Base-by-base conservation (phyloP, 2,329 filamentous ascomycete genomes). In the Talaromyces sp. region DNA sequence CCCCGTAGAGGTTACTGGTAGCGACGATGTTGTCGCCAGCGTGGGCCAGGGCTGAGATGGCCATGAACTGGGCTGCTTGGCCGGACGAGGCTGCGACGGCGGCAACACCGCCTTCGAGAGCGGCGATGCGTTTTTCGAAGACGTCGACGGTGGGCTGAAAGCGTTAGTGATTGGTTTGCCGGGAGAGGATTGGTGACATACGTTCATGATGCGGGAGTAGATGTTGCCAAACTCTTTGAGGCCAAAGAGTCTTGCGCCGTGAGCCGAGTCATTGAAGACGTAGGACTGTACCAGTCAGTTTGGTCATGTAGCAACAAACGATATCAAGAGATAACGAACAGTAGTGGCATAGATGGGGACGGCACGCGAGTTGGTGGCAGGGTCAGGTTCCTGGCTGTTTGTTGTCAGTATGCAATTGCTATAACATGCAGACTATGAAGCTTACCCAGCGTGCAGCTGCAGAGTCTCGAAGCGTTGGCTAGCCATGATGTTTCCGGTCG, bases 151-250 rank as follows among this genome's bases (percentile, higher is more conserved):
- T 98, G 2, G 94, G 93, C 89, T 92, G 70, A 64, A 62, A 19
- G 31, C 45, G 24, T 39, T 52, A 14, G 45, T 24, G 52, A 59
- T 56, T 3, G 3, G 14, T 35, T 13, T 22, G 31, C 13, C 6
- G 24, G 19, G 14, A 39, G n/a, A 4, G 16, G 19, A 7, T 33
- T 10, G n/a, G 33, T 8, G 57, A 79, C 86, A 75, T 74, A 92
- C 91, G 80, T 98, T 97, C 90, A 91, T 92, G 73, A 99, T 93
- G 69, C 95, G 92, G 78, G 90, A 95, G 85, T 99, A 99, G 78
- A 98, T 96, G 82, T 98, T 98, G 80, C 93, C 95, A 73, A 92
- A 90, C 81, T 98, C 93, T 83, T 98, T 96, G 79, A 99, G 91
- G 75, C 92, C 91, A 76, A 99, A 99, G 49, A 99, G 89, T 77